phyloP scores from a whole-genome alignment of 2,329 filamentous ascomycete genomes.

The Monilinia vaccinii-corymbosi region DNA sequence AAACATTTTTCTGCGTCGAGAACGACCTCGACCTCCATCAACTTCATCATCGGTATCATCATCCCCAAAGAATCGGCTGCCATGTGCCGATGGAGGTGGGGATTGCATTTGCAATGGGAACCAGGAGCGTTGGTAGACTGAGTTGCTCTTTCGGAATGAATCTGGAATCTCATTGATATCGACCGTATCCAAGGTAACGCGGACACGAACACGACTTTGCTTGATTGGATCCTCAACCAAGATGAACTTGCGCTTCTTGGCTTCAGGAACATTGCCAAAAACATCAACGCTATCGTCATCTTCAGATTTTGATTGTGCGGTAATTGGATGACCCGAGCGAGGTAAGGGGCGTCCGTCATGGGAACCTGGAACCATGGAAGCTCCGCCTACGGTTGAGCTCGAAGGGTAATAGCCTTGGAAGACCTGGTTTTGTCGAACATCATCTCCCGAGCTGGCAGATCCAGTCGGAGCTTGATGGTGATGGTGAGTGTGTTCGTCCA shows the following conservation, averaged over 20 bases:
- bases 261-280: constrained; percentile 81
- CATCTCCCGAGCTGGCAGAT: constrained; percentile 44
- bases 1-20: constrained; percentile 41
- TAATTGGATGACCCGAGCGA: constrained; percentile 33
- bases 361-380: constrained; percentile 50
- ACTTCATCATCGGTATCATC: constrained; percentile 52
- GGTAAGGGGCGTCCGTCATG: constrained; percentile 41
- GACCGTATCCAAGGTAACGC: constrained; percentile 86
- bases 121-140: constrained; percentile 84
- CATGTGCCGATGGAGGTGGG: constrained; percentile 66
- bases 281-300: constrained; percentile 54
- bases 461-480: constrained; percentile 52
- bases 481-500: constrained; percentile 57
- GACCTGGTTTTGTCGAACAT: constrained; percentile 65
- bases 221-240: constrained; percentile 84
- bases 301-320: constrained; percentile 26
- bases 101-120: constrained; percentile 91
- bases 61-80: constrained; percentile 65
- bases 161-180: constrained; percentile 95
- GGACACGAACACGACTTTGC: constrained; percentile 72
- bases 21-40: constrained; percentile 21
- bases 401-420: constrained; percentile 66
- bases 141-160: constrained; percentile 82
- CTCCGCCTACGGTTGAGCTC: constrained; percentile 44
- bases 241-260: constrained; percentile 93